Percentiles rank a stretch among this genome's conserved stretches.
These are phyloP conservation scores for Metarhizium robertsii DNA, from an alignment of 2,329 filamentous ascomycete species.

Conservation along the genomic window DNA sequence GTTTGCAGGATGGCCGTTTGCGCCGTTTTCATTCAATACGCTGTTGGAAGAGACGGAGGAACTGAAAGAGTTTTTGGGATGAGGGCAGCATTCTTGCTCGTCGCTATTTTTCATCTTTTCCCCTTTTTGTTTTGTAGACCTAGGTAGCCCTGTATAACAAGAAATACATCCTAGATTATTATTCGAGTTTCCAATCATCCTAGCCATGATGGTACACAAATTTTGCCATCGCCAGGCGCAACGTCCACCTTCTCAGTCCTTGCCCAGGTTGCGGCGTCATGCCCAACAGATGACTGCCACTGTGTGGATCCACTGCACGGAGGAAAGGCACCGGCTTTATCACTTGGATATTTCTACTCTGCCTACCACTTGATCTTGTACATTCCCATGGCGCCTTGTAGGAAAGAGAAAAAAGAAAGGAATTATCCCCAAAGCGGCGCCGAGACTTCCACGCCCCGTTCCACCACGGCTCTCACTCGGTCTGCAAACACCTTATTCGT, in stretches of 20 bases:
- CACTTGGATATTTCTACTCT: too few species aligned
- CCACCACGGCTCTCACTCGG: conserved; percentile 79
- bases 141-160: conserved; percentile 21
- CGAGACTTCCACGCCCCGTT: conserved; percentile 80
- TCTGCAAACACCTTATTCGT: conserved; percentile 68
- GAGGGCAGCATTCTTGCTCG: conserved; percentile 4
- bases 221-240: not conserved
- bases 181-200: not conserved
- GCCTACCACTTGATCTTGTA: not conserved
- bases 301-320: too few species aligned
- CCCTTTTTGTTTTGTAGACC: conserved; percentile 19
- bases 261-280: too few species aligned
- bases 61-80: conserved; percentile 46
- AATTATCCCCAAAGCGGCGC: conserved; percentile 56
- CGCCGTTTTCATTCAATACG: conserved; percentile 79
- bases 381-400: not conserved
- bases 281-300: too few species aligned
- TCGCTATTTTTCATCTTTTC: conserved; percentile 7
- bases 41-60: conserved; percentile 75
- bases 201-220: not conserved
- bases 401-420: not conserved
- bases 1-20: conserved; percentile 78
- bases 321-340: too few species aligned
- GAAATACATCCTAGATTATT: conserved; percentile 9
- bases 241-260: not conserved